A percentile compares a stretch with the other conserved stretches of the same genome.
phyloP scores from a whole-genome alignment of 176 grass and related monocot species.

The Carex cristatella region DNA sequence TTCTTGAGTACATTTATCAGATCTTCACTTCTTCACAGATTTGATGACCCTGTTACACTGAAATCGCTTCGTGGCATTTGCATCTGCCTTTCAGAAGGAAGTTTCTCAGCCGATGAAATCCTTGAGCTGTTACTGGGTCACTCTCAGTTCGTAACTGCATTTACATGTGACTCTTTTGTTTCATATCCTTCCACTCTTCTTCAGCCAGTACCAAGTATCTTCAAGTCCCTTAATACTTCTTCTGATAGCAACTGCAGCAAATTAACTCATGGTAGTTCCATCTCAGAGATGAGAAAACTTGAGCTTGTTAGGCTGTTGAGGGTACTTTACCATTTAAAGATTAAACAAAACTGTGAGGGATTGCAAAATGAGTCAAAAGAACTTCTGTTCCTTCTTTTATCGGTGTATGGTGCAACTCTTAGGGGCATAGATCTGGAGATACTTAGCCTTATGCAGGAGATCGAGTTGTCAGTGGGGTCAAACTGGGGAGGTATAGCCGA shows the following conservation, averaged over 20 bases:
- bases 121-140: constrained; percentile 87
- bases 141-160: constrained; percentile 67
- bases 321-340: constrained; percentile 71
- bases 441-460: constrained; percentile 78
- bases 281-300: constrained; percentile 47
- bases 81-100: constrained; percentile 62
- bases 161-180: constrained; percentile 39
- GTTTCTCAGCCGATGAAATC: constrained; percentile 56
- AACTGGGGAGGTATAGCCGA: constrained; percentile 60
- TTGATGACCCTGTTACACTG: constrained; percentile 65
- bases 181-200: constrained; percentile 49
- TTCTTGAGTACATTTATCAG: constrained; percentile 70
- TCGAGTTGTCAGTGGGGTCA: constrained; percentile 44
- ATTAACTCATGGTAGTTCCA: constrained; percentile 10
- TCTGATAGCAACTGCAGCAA: constrained; percentile 22
- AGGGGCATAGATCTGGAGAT: constrained; percentile 79
- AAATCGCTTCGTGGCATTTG: constrained; percentile 82
- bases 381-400: constrained; percentile 73
- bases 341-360: constrained; percentile 41
- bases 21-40: constrained; percentile 84
- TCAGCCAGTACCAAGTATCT: constrained; percentile 73
- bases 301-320: constrained; percentile 88
- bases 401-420: constrained; percentile 74
- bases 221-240: constrained; percentile 53
- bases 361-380: constrained; percentile 55